Evolutionary conservation across 202 grass and related monocot genomes (phyloP).

Genomic region (Miscanthus sacchariflorus): DNA sequence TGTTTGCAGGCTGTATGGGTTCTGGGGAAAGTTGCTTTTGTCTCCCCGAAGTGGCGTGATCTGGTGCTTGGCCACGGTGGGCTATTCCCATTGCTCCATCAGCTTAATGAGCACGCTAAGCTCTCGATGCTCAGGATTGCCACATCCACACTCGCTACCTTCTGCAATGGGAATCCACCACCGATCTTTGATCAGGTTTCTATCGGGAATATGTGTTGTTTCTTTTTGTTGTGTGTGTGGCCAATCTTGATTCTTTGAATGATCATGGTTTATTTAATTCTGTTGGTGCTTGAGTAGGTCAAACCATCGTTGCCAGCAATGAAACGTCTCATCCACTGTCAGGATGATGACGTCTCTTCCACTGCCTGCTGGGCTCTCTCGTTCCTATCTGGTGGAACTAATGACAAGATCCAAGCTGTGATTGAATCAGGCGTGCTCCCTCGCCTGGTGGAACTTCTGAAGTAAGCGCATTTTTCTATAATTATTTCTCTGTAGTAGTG

Average conservation of each 20-base stretch:
- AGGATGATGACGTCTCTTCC: slow-evolving; percentile 91
- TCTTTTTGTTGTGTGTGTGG: background rate
- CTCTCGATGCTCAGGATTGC: slow-evolving; percentile 95
- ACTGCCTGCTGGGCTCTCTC: slow-evolving; percentile 97
- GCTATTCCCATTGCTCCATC: slow-evolving; percentile 72
- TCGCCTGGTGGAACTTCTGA: slow-evolving; percentile 87
- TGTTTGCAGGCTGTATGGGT: slow-evolving; percentile 86
- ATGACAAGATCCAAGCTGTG: slow-evolving; percentile 96
- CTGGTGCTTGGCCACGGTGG: slow-evolving; percentile 76
- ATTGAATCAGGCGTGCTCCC: slow-evolving; percentile 89
- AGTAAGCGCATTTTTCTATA: slow-evolving; percentile 55
- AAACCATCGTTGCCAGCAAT: slow-evolving; percentile 80
- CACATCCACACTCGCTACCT: slow-evolving; percentile 91
- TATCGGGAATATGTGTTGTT: background rate
- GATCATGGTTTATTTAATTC: background rate
- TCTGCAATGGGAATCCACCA: slow-evolving; percentile 88
- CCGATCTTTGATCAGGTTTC: slow-evolving; percentile 81
- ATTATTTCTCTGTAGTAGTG: background rate
- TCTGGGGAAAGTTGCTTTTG: slow-evolving; percentile 75
- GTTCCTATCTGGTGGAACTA: slow-evolving; percentile 91
- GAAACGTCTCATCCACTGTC: slow-evolving; percentile 77
- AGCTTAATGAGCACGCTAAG: slow-evolving; percentile 91
- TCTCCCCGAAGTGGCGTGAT: slow-evolving; percentile 55
- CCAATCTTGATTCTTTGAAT: slow-evolving; percentile 7
- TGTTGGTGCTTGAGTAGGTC: slow-evolving; percentile 52